Base-by-base conservation (phyloP, 306 rosid genomes). In the Fagus crenata region DNA sequence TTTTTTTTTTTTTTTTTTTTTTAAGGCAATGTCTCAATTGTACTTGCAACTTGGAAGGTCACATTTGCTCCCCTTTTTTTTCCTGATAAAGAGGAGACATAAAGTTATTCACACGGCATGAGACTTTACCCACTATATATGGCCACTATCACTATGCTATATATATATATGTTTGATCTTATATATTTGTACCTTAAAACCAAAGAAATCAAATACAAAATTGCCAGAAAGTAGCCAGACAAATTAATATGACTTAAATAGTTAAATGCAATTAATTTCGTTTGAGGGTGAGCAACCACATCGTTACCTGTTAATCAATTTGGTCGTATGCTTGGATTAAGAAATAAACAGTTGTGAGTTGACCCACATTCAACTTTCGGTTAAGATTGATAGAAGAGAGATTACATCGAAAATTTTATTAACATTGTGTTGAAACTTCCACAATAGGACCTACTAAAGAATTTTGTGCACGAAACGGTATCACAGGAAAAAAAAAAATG, bases 391-490 rank as follows among this genome's bases (percentile, higher is more conserved):
- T 7, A 49, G 35, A 53, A 61, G 73, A 73, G 36, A 51, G 81
- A 83, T 80, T 67, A 17, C 75, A 36, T 37, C 4, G 58, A 77
- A 83, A 77, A 81, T 86, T 56, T 75, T 83, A 77, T 80, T 67
- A 71, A 6, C 79, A 83, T 81, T 15, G 36, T 18, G 61, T 59
- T 59, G 67, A 72, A 32, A 60, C 53, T 68, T 78, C 1, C 32
- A 14, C 7, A 54, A 14, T 33, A 69, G 36, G 59, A 61, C 68
- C 40, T 18, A 64, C 67, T n/a, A 4, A 13, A 60, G 40, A 65
- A 22, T 58, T 58, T 58, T 58, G 14, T 28, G 37, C 35, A 58
- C 65, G 2, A 28, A 35, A 58, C 53, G 58, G 46, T 61, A 15
- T 81, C 80, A 42, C 67, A 4, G 67, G 18, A 39, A 39, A 39